Percentiles rank a stretch among this genome's conserved stretches.
Evolutionary conservation across 441 rosid species (phyloP).

Genomic region (Pelargonium exstipulatum): DNA sequence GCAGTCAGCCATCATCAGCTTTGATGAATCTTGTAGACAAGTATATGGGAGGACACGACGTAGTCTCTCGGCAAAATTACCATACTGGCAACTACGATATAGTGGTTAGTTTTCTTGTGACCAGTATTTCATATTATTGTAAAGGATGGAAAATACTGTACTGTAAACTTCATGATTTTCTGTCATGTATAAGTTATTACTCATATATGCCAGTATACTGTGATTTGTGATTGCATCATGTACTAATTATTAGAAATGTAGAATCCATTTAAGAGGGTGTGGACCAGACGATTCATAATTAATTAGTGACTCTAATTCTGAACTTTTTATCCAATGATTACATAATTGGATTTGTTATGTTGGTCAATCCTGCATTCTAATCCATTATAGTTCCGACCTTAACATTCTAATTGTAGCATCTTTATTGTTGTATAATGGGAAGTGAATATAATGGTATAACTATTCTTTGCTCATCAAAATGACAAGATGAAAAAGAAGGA

Average conservation of each 20-base stretch:
- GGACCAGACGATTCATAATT: background rate
- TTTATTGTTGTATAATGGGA: background rate
- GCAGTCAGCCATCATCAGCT: slow-evolving; percentile 27
- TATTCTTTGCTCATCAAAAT: background rate
- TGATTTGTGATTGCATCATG: background rate
- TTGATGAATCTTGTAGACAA: slow-evolving; percentile 42
- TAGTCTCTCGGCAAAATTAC: slow-evolving; percentile 40
- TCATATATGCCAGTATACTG: background rate
- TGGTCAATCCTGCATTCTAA: background rate
- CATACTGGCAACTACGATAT: slow-evolving; percentile 37
- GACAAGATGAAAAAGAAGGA: background rate
- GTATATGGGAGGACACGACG: slow-evolving; percentile 38
- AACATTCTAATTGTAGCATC: background rate
- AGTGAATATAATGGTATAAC: background rate
- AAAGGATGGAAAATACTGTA: slow-evolving; percentile 3
- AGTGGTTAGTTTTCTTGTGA: slow-evolving; percentile 38
- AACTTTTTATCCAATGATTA: no score
- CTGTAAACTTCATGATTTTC: background rate
- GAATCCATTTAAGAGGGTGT: background rate
- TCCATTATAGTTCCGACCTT: slow-evolving; percentile 5
- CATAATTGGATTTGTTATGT: background rate
- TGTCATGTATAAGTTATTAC: background rate
- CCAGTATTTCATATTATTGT: slow-evolving; percentile 15
- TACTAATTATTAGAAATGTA: background rate
- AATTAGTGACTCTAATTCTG: background rate